Base-by-base conservation (phyloP, 352 stramenopile genomes). In the Globisporangium abappressorium region DNA sequence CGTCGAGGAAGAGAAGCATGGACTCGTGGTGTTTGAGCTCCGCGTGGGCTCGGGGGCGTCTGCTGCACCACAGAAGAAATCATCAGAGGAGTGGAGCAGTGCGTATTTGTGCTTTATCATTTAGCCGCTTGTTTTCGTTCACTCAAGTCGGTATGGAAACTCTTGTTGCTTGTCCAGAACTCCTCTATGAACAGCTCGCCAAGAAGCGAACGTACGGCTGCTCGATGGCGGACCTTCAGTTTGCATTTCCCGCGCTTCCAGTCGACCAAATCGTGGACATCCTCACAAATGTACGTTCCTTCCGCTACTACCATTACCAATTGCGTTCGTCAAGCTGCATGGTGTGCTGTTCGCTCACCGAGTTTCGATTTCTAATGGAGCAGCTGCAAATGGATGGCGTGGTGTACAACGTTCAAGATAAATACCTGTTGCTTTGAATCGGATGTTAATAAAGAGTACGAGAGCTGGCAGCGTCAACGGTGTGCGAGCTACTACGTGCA, bases 381-480 rank as follows among this genome's bases (percentile, higher is more conserved):
- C 70, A 91, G 85, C 71, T 92, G 49, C 80, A 91, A 78, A 79
- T 84, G 69, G 82, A 93, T 63, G 83, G 75, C 22, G 74, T 92
- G 28, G 74, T 92, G 18, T 84, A 90, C 70, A 67, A 69, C 41
- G 38, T 70, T 30, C 77, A 89, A 33, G 78, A 80, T 64, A 87
- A 79, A 41, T 93, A 91, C 64, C 77, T 74, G 33, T 56, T 88
- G 5, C 61, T 92, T 15, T 92, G 43, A 66, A 53, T 53, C 7
- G 59, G 65, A 71, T 68, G 67, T 80, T 69, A 73, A 59, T 24
- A 49, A 73, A 59, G 30, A 49, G 57, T 43, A 46, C 38, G 28
- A 55, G 47, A 36, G 24, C 53, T 9, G 53, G 53, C 53, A 57
- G 26, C 53, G 36, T 34, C 24, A 34, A 36, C 53, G 24, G n/a